Conservation (phyloP, 2,329 filamentous ascomycete species). For the Madurella fahalii region DNA sequence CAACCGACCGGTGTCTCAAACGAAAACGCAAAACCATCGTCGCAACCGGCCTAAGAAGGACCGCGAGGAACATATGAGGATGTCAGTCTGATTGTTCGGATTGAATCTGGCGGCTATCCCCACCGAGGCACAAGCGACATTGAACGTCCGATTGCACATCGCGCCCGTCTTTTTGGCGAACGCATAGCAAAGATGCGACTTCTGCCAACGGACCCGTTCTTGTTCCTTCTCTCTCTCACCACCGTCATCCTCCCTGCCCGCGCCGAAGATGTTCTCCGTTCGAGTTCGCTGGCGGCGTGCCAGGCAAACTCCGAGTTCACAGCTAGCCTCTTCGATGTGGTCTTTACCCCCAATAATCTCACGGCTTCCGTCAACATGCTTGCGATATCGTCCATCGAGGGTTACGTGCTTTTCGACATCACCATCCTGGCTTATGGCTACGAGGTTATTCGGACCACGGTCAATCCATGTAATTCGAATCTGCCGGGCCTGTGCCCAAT, state of each 20-base stretch:
- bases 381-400: constrained; percentile 69
- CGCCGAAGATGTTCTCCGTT: constrained; percentile 63
- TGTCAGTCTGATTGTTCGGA: neutral
- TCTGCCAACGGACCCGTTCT: constrained; percentile 38
- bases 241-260: constrained; percentile 40
- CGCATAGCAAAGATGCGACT: constrained; percentile 42
- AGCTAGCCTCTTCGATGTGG: constrained; percentile 74
- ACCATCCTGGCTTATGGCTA: constrained; percentile 72
- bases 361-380: constrained; percentile 64
- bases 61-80: neutral
- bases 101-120: neutral
- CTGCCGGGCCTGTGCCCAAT: constrained; percentile 75
- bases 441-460: constrained; percentile 52
- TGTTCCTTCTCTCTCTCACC: constrained; percentile 43
- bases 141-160: neutral
- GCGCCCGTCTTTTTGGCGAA: too few species aligned
- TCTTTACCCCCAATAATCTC: constrained; percentile 62
- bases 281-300: constrained; percentile 78
- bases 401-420: constrained; percentile 67
- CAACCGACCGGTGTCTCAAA: neutral
- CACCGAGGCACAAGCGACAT: neutral
- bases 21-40: neutral
- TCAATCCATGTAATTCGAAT: constrained; percentile 65
- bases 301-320: constrained; percentile 73
- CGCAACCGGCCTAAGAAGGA: neutral